Percentiles rank a stretch among this genome's conserved stretches.
phyloP scores from a whole-genome alignment of 2,329 filamentous ascomycete species.

The Erysiphe pulchra region DNA sequence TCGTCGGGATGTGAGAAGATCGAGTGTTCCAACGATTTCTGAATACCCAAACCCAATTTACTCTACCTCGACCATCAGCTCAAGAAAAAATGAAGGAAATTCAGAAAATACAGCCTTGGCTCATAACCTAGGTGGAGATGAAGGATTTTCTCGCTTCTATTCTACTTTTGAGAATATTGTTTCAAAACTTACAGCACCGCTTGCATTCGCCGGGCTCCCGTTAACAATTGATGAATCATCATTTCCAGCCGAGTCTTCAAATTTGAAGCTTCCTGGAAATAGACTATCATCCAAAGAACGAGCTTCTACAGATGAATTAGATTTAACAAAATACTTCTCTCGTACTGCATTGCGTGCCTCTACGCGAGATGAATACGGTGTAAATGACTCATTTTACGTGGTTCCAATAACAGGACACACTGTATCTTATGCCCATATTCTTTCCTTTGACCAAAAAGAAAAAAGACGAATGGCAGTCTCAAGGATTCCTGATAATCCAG shows the following conservation, averaged over 20 bases:
- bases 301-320: slow-evolving; percentile 28
- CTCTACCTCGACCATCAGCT: slow-evolving; percentile 21
- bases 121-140: slow-evolving; percentile 23
- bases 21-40: slow-evolving; percentile 27
- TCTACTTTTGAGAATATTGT: slow-evolving; percentile 74
- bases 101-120: slow-evolving; percentile 10
- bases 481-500: slow-evolving; percentile 15
- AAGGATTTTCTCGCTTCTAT: slow-evolving; percentile 78
- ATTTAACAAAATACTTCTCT: slow-evolving; percentile 65
- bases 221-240: slow-evolving; percentile 28
- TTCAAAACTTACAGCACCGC: slow-evolving; percentile 64
- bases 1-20: slow-evolving; percentile 22
- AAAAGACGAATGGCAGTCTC: slow-evolving; percentile 31
- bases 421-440: slow-evolving; percentile 75
- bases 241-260: slow-evolving; percentile 9
- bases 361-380: slow-evolving; percentile 36
- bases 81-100: slow-evolving; percentile 16
- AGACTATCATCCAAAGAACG: slow-evolving; percentile 9
- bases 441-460: slow-evolving; percentile 43
- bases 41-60: slow-evolving; percentile 14
- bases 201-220: slow-evolving; percentile 82
- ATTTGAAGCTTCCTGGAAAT: slow-evolving; percentile 15
- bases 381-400: slow-evolving; percentile 68
- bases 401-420: slow-evolving; percentile 82
- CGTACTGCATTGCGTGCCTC: slow-evolving; percentile 62